Conservation (phyloP, 2,329 filamentous ascomycete species). For the Phialocephala subalpina region DNA sequence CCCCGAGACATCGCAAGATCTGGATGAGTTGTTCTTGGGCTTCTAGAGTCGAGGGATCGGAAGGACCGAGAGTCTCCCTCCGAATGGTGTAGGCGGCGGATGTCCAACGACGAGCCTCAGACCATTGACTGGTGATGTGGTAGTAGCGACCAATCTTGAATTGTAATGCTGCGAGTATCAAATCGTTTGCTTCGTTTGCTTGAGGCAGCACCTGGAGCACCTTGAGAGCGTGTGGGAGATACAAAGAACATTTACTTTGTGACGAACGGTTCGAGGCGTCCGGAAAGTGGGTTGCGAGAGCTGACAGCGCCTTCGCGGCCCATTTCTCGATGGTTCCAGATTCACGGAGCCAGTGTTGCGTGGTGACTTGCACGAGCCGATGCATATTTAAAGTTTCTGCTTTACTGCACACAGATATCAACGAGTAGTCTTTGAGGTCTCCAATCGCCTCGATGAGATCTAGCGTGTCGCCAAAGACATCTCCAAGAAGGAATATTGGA, state of each 20-base stretch:
- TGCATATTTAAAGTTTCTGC: background rate
- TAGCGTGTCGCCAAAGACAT: background rate
- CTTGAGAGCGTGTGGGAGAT: background rate
- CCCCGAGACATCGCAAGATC: background rate
- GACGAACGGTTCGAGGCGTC: background rate
- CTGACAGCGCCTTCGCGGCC: background rate
- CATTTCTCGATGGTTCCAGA: background rate
- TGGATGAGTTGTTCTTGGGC: background rate
- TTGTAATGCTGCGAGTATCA: background rate
- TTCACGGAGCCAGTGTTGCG: background rate
- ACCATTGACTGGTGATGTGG: background rate
- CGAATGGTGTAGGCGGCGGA: background rate
- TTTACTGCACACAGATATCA: background rate
- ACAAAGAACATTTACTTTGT: background rate
- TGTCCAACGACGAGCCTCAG: background rate
- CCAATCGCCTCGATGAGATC: background rate
- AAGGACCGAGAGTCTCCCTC: background rate
- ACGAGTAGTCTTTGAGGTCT: background rate
- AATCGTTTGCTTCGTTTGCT: background rate
- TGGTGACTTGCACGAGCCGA: background rate
- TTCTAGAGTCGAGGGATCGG: background rate
- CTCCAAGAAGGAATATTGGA: background rate
- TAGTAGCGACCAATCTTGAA: background rate
- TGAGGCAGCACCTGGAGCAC: background rate
- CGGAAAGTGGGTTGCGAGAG: background rate